Evolutionary conservation across 1,139 yeast species (phyloP).

Genomic region (Saccharomycopsis hybrid): DNA sequence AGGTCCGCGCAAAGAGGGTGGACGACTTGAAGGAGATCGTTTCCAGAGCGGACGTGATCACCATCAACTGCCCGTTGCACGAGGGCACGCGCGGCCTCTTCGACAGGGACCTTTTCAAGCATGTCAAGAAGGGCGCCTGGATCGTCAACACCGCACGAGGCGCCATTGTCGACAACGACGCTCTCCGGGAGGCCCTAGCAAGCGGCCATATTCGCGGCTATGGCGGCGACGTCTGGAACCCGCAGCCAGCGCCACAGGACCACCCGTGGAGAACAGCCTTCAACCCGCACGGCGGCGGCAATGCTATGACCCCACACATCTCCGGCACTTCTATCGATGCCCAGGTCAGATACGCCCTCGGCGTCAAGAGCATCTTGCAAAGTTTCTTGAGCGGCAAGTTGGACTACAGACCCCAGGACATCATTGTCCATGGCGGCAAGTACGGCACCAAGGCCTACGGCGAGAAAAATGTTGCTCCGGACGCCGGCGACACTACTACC

Average conservation of each 20-base stretch:
- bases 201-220: slow-evolving; percentile 64
- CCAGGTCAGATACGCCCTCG: slow-evolving; percentile 65
- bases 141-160: slow-evolving; percentile 73
- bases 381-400: slow-evolving; percentile 54
- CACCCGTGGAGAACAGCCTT: slow-evolving; percentile 75
- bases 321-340: slow-evolving; percentile 81
- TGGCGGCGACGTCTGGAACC: slow-evolving; percentile 79
- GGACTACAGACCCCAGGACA: slow-evolving; percentile 68
- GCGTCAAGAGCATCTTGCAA: slow-evolving; percentile 58
- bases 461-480: too few species aligned
- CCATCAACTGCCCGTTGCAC: slow-evolving; percentile 75
- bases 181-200: slow-evolving; percentile 60
- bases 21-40: slow-evolving; percentile 63
- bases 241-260: slow-evolving; percentile 71
- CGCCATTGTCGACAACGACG: slow-evolving; percentile 60
- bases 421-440: slow-evolving; percentile 65
- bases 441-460: slow-evolving; percentile 75
- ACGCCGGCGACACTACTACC: too few species aligned
- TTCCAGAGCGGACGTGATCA: slow-evolving; percentile 62
- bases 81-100: slow-evolving; percentile 61
- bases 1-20: slow-evolving; percentile 55
- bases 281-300: slow-evolving; percentile 65
- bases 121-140: slow-evolving; percentile 74
- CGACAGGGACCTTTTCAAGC: slow-evolving; percentile 59
- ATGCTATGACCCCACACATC: slow-evolving; percentile 82